These are phyloP conservation scores for Hirsutella thompsonii DNA, from an alignment of 2,329 filamentous ascomycete species.

Conservation along the genomic window DNA sequence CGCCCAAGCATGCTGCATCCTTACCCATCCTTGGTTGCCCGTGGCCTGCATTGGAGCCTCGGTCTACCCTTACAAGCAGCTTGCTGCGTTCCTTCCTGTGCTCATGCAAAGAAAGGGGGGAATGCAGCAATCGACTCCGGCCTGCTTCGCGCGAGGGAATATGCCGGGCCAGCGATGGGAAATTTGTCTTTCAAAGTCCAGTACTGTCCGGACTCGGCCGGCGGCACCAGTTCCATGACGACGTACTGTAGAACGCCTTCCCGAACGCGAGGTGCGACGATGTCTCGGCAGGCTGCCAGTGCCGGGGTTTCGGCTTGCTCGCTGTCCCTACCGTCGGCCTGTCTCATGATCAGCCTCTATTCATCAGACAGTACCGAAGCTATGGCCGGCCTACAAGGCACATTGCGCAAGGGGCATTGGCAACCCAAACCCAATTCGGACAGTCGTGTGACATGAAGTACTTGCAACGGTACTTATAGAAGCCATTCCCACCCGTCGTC, in stretches of 20 bases:
- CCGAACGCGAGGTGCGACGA: constrained; percentile 31
- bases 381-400: constrained; percentile 30
- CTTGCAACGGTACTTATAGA: constrained; percentile 42
- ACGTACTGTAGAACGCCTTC: constrained; percentile 34
- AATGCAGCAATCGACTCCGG: background rate
- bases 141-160: constrained; percentile 5
- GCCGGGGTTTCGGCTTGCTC: constrained; percentile 17
- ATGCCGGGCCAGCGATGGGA: constrained; percentile 5
- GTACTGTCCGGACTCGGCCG: constrained; percentile 21
- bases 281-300: constrained; percentile 22
- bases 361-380: background rate
- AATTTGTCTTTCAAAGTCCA: constrained; percentile 23
- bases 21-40: too few species aligned
- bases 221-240: constrained; percentile 30
- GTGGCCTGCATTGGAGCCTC: too few species aligned
- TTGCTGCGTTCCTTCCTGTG: background rate
- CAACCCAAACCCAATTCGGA: constrained; percentile 41
- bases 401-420: constrained; percentile 33
- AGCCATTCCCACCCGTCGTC: constrained; percentile 23
- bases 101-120: too few species aligned
- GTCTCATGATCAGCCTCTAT: constrained; percentile 6
- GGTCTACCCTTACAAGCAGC: too few species aligned
- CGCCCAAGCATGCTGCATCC: too few species aligned
- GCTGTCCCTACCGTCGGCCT: constrained; percentile 37
- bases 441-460: constrained; percentile 39